These are phyloP conservation scores for Hermanozyma aechmeae DNA, from an alignment of 805 yeast genomes.

Conservation along the genomic window DNA sequence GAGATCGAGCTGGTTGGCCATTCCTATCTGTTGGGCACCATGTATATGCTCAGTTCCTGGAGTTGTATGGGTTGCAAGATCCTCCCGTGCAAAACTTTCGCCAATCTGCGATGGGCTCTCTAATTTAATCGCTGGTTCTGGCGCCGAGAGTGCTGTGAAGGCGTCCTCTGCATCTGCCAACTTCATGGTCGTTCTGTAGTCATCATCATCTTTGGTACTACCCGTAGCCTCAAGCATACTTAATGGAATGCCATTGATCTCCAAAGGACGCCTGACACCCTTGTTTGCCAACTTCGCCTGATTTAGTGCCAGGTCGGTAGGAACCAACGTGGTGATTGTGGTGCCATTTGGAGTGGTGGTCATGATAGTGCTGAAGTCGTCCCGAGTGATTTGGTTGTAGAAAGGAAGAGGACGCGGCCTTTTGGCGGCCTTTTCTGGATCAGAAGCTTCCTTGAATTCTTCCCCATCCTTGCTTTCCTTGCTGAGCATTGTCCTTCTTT, in stretches of 20 bases:
- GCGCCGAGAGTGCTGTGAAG: no score
- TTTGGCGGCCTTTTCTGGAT: slow-evolving; percentile 9
- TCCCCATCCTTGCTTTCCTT: slow-evolving; percentile 13
- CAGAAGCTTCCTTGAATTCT: slow-evolving; percentile 4
- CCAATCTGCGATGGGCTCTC: no score
- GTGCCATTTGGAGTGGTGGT: slow-evolving; percentile 91
- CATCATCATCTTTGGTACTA: slow-evolving; percentile 30
- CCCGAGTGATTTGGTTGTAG: slow-evolving; percentile 82
- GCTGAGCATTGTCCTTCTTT: slow-evolving; percentile 48
- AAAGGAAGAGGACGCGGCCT: slow-evolving; percentile 72
- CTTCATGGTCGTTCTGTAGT: no score
- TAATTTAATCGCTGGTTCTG: no score
- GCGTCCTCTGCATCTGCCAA: no score
- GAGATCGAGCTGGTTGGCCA: slow-evolving; percentile 36
- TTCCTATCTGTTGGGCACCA: slow-evolving; percentile 5
- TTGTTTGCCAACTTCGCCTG: slow-evolving; percentile 54
- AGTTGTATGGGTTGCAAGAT: no score
- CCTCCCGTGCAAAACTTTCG: no score
- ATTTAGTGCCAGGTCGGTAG: slow-evolving; percentile 68
- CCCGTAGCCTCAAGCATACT: slow-evolving; percentile 77
- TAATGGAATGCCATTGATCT: slow-evolving; percentile 61
- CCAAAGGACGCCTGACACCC: slow-evolving; percentile 43
- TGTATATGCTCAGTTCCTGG: background rate
- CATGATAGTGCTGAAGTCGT: slow-evolving; percentile 76
- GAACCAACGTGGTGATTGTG: slow-evolving; percentile 79